Percentiles rank a stretch among this genome's conserved stretches.
These are phyloP conservation scores for Pleurotus djamor DNA, from an alignment of 768 basidiomycete genomes.

Conservation along the genomic window DNA sequence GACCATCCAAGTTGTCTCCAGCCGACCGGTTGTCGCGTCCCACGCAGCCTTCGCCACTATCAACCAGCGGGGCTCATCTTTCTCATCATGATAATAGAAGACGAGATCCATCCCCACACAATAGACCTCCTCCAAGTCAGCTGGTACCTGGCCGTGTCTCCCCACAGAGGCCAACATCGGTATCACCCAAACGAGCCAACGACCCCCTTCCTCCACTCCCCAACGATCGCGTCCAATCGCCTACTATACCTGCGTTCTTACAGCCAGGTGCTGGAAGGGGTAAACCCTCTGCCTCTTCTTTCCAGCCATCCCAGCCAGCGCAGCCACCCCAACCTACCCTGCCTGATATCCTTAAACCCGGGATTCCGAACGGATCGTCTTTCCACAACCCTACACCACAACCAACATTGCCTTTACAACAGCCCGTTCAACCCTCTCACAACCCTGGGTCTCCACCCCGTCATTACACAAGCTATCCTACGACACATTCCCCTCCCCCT, in stretches of 20 bases:
- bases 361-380: background rate
- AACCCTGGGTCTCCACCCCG: background rate
- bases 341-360: slow-evolving; percentile 1
- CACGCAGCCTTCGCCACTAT: slow-evolving; percentile 11
- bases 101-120: slow-evolving; percentile 11
- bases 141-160: slow-evolving; percentile 1
- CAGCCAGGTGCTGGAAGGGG: slow-evolving; percentile 5
- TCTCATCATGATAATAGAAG: slow-evolving; percentile 10
- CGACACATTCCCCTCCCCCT: background rate
- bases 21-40: slow-evolving; percentile 52
- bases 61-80: slow-evolving; percentile 13
- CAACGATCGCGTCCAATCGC: background rate
- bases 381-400: background rate
- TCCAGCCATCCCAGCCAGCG: background rate
- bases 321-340: background rate
- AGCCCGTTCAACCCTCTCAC: slow-evolving; percentile 5
- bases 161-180: slow-evolving; percentile 2
- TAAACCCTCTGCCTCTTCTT: background rate
- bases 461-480: background rate
- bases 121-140: slow-evolving; percentile 5
- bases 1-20: slow-evolving; percentile 51
- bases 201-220: background rate
- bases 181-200: slow-evolving; percentile 1
- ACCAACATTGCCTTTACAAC: background rate
- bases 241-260: background rate